Evolutionary conservation across 208 protist species (phyloP).

Genomic region (Naegleria fowleri): DNA sequence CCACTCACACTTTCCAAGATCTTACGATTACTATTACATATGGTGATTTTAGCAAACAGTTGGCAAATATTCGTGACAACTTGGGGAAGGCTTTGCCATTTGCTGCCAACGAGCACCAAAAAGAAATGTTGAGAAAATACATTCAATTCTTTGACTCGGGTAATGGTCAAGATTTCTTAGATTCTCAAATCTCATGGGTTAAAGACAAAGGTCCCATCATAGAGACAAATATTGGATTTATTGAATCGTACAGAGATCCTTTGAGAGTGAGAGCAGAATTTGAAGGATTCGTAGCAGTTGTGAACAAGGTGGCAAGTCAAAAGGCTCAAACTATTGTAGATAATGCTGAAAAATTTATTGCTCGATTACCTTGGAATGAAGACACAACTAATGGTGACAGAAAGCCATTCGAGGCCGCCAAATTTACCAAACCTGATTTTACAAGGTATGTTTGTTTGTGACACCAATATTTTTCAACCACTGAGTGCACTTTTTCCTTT

Average conservation of each 20-base stretch:
- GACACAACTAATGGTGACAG: background rate
- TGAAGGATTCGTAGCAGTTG: constrained; percentile 81
- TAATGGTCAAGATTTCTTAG: constrained; percentile 70
- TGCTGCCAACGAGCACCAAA: constrained; percentile 65
- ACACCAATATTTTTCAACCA: too few relatives aligned
- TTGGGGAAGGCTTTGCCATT: constrained; percentile 55
- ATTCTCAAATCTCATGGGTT: constrained; percentile 75
- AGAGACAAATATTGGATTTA: constrained; percentile 88
- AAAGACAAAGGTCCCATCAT: constrained; percentile 74
- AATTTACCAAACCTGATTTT: constrained; percentile 77
- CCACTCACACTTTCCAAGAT: constrained; percentile 39
- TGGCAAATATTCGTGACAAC: constrained; percentile 57
- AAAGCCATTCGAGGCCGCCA: constrained; percentile 68
- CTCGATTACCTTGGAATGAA: constrained; percentile 66
- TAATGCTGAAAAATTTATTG: constrained; percentile 62
- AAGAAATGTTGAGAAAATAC: constrained; percentile 78
- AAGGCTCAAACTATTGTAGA: constrained; percentile 63
- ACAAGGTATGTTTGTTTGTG: constrained; percentile 53
- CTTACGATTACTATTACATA: constrained; percentile 57
- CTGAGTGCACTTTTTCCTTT: too few relatives aligned
- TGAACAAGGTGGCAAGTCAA: constrained; percentile 72
- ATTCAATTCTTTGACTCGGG: constrained; percentile 65
- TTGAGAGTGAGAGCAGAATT: constrained; percentile 75
- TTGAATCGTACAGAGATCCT: constrained; percentile 83
- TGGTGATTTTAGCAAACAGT: constrained; percentile 62